Base-by-base conservation (phyloP, 2,329 filamentous ascomycete species). In the Cercospora sp. region DNA sequence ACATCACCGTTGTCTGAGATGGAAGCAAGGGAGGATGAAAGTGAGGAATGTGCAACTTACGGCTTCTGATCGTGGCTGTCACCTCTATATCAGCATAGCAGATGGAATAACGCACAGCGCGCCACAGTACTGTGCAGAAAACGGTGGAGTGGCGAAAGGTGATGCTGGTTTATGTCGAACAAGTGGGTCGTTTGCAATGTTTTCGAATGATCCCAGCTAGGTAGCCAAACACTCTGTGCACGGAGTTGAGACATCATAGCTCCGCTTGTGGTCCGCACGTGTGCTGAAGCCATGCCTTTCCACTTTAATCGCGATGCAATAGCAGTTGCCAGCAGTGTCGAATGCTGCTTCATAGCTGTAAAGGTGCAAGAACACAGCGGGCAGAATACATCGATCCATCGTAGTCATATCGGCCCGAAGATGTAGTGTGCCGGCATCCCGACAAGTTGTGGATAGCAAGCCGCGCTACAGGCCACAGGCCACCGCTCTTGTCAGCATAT, bases 1-100 rank as follows among this genome's bases (percentile, higher is more conserved):
- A 65, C 66, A 68, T 68, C 62, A 67, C 55, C 66, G 57, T 24
- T 65, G 66, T 65, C 45, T 62, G 26, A 68, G 66, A 12, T 37
- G 18, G 37, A 59, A 53, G 61, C 55, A 61, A 68, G 45, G 61
- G n/a, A 58, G 51, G 21, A 21, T 13, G 26, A 26, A 55, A 49
- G 34, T 24, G 62, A 68, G 62, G 62, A 68, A 68, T 65, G 62
- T 28, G 24, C 37, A 51, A 34, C 49, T 55, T 30, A 40, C 32
- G 26, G n/a, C 45, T 49, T 28, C 10, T 63, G 28, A 63, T 61
- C 18, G 40, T 10, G 43, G 34, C 40, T 53, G 49, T 12, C 18
- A 30, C 37, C 49, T 45, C 26, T 32, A 57, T 30, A 65, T 67
- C 55, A 57, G 66, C 57, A 32, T 64, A 57, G 53, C 60, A 43